These are phyloP conservation scores for Chlamydomonas applanata DNA, from an alignment of 139 green algal species.

Conservation along the genomic window DNA sequence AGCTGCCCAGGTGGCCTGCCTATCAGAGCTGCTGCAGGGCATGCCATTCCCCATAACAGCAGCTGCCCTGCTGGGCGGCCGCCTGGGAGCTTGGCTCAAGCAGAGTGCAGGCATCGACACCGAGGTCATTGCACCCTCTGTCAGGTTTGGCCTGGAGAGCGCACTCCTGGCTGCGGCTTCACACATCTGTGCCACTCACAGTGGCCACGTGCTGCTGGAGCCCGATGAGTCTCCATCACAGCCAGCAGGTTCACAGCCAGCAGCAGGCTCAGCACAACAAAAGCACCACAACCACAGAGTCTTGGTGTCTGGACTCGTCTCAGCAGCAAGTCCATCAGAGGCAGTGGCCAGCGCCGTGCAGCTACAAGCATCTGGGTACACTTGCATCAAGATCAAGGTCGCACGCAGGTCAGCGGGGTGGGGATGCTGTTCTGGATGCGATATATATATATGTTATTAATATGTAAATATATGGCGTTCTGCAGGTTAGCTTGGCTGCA, in stretches of 20 bases:
- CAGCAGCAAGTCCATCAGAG: neutral
- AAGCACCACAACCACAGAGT: no score
- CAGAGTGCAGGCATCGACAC: constrained; percentile 15
- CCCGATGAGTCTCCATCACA: constrained; percentile 5
- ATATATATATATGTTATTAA: neutral
- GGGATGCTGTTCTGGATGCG: no score
- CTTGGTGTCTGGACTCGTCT: no score
- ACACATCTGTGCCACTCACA: constrained; percentile 16
- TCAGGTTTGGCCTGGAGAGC: constrained; percentile 70
- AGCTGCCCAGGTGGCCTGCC: constrained; percentile 56
- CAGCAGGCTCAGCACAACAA: neutral
- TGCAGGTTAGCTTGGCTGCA: neutral
- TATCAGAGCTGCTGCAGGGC: constrained; percentile 37
- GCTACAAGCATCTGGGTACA: constrained; percentile 50
- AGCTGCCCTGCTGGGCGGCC: neutral
- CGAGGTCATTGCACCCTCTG: constrained; percentile 29
- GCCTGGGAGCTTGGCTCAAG: neutral
- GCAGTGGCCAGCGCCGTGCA: constrained; percentile 4
- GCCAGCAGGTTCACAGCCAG: neutral
- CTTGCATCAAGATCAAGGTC: constrained; percentile 90
- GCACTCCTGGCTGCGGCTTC: constrained; percentile 61
- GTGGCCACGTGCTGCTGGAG: neutral
- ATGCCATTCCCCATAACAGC: no score
- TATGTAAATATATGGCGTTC: neutral
- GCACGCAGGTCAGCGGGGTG: constrained; percentile 30